Conservation (phyloP, 305 asterid species). For the Fraxinus sp. region DNA sequence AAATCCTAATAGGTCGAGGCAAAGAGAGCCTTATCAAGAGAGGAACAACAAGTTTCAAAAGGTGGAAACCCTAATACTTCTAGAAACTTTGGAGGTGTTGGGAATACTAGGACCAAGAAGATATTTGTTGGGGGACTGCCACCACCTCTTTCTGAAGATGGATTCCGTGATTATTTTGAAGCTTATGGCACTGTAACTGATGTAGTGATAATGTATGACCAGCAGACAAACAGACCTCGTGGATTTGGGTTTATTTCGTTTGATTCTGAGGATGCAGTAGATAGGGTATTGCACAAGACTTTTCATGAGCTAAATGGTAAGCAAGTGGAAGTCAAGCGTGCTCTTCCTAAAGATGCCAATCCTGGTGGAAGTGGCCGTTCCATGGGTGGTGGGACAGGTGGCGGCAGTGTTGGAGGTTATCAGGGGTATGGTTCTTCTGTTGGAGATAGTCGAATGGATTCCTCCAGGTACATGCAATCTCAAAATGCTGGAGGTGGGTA, state of each 20-base stretch:
- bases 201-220: constrained; percentile 21
- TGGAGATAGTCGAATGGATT: constrained; percentile 66
- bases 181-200: constrained; percentile 16
- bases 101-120: constrained; percentile 14
- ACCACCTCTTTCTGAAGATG: neutral
- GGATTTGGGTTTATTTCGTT: constrained; percentile 34
- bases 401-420: constrained; percentile 43
- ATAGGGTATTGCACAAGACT: constrained; percentile 4
- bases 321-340: constrained; percentile 27
- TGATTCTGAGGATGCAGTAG: constrained; percentile 23
- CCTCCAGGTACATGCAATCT: constrained; percentile 63
- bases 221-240: neutral
- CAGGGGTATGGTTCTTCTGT: constrained; percentile 65
- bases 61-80: constrained; percentile 38
- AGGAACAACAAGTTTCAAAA: constrained; percentile 51
- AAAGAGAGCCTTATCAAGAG: constrained; percentile 56
- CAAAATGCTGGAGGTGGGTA: constrained; percentile 67
- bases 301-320: constrained; percentile 8
- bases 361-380: constrained; percentile 49
- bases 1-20: constrained; percentile 44
- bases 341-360: constrained; percentile 51
- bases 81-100: constrained; percentile 28
- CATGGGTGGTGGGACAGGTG: constrained; percentile 43
- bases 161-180: constrained; percentile 15
- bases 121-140: constrained; percentile 36